Conservation (phyloP, 345 rosid species). For the Linum trigynum region DNA sequence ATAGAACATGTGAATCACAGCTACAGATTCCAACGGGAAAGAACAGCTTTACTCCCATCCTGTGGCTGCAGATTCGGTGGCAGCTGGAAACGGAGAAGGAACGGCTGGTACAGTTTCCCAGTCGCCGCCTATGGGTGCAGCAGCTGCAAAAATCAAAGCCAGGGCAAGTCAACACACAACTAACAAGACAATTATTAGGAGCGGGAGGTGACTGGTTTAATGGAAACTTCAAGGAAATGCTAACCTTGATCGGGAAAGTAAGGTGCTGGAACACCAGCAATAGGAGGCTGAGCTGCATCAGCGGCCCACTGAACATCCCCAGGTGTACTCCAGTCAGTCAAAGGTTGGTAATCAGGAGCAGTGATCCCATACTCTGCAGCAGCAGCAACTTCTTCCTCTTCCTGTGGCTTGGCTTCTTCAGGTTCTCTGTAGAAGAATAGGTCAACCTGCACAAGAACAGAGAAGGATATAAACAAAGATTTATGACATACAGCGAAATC, state of each 20-base stretch:
- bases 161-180: too few relatives aligned
- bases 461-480: too few relatives aligned
- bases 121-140: slow-evolving; percentile 9
- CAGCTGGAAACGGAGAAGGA: slow-evolving; percentile 18
- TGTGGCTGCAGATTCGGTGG: background rate
- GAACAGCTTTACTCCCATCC: slow-evolving; percentile 32
- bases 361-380: background rate
- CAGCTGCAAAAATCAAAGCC: slow-evolving; percentile 7
- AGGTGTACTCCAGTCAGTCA: slow-evolving; percentile 1
- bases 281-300: background rate
- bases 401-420: slow-evolving; percentile 6
- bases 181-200: too few relatives aligned
- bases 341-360: background rate
- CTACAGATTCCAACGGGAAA: background rate
- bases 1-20: too few relatives aligned
- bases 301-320: background rate
- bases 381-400: slow-evolving; percentile 6
- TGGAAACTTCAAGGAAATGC: background rate
- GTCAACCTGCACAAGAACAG: slow-evolving; percentile 3
- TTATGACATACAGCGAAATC: too few relatives aligned
- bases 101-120: slow-evolving; percentile 35
- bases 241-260: slow-evolving; percentile 4
- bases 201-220: too few relatives aligned
- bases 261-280: background rate
- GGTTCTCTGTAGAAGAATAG: slow-evolving; percentile 11